Evolutionary conservation across 257 asterid genomes (phyloP).

Genomic region (Solanum sitiens): DNA sequence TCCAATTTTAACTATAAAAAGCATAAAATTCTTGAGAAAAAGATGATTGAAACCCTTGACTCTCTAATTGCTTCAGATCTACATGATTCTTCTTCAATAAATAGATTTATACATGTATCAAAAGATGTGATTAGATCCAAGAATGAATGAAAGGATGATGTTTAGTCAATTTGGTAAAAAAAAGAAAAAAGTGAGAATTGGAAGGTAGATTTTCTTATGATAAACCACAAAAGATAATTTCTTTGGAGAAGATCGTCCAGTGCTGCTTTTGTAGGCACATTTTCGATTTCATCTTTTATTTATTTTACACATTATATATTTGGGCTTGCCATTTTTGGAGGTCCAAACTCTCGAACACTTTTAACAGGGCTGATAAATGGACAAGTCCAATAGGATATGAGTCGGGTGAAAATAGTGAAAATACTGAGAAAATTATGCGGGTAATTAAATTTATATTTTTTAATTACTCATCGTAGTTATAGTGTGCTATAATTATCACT

Average conservation of each 20-base stretch:
- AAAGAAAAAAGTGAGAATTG: neutral
- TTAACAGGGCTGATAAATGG: neutral
- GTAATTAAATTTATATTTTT: no score
- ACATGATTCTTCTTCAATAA: neutral
- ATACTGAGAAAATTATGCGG: accelerated
- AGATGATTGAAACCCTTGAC: neutral
- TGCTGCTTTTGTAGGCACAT: neutral
- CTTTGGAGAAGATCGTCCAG: neutral
- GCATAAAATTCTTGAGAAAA: neutral
- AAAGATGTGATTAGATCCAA: neutral
- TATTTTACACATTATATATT: neutral
- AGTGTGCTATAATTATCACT: no score
- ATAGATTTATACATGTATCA: neutral
- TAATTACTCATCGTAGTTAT: no score
- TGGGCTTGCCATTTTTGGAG: neutral
- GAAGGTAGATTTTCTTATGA: neutral
- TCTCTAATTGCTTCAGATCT: neutral
- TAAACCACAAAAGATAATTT: neutral
- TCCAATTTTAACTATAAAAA: neutral
- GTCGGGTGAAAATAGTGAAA: neutral
- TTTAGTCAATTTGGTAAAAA: neutral
- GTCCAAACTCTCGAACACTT: neutral
- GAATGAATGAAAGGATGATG: neutral
- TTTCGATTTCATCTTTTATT: neutral
- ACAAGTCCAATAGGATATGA: neutral